Evolutionary conservation across 306 rosid species (phyloP), one percentile per base, ranked within the genome.

Genomic region (Herpetospermum pedunculosum): DNA sequence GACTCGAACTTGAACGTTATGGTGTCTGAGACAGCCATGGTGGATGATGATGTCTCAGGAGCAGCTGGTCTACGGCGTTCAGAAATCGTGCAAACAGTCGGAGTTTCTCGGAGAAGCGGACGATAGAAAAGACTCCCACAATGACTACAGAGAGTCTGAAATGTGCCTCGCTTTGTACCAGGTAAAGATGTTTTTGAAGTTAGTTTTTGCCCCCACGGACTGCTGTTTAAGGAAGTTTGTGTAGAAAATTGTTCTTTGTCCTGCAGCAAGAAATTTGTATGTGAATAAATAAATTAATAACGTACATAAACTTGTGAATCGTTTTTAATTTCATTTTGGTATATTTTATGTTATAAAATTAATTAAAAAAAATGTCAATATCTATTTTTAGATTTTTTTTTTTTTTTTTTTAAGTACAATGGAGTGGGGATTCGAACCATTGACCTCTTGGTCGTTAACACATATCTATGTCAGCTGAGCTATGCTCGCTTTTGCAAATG

Each of bases 1-100:
- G 82, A 90, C 77, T 62, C 85, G 14, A 84, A 79, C 81, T 15
- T 73, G 14, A 63, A 80, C 14, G 64, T 65, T 25, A 5, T 84
- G 64, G 83, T 83, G 0, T 70, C 72, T 34, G 46, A 32, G 29
- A 72, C 30, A 8, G 28, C 26, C 70, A 18, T 18, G 21, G 65
- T 29, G 2, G 70, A 34, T 15, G 43, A 60, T 60, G 70, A 62
- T 18, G 19, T 35, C 46, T 34, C 28, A 2, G 41, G 41, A 6
- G 21, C 11, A 59, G 40, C 67, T 32, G 23, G 21, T 59, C 10
- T 59, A 59, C 9, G 67, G 10, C 5, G 5, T 59, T 34, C 65
- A 9, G 65, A 58, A 14, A 29, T 21, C 21, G 34, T 10, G 30
- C 59, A 0, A 53, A 53, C 30, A 53, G 30, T 29, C 11, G 65